Evolutionary conservation across 192 early-diverging fungal genomes (phyloP).

Genomic region (Funneliformis geosporum): DNA sequence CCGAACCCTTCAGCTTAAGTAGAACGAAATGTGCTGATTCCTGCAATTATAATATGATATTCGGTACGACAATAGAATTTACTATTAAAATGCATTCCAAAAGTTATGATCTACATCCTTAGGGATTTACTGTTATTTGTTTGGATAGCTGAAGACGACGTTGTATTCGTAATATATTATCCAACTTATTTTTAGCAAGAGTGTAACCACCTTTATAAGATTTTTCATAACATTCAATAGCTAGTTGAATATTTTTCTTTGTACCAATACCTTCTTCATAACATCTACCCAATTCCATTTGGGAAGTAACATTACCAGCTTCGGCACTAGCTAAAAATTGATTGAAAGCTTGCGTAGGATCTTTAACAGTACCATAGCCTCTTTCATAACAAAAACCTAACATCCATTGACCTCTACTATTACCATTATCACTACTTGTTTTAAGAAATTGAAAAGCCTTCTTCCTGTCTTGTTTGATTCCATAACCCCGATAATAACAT

Average conservation of each 20-base stretch:
- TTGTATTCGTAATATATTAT: not conserved
- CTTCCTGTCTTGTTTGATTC: not conserved
- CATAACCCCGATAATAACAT: not conserved
- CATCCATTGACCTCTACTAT: constrained; percentile 2
- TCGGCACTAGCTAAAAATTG: constrained; percentile 41
- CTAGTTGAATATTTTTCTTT: constrained; percentile 42
- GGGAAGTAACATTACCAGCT: constrained; percentile 66
- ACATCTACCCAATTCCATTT: constrained; percentile 73
- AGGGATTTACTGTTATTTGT: too few species aligned
- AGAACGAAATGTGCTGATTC: too few species aligned
- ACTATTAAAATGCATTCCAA: too few species aligned
- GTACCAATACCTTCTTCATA: constrained; percentile 69
- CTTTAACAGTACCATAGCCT: not conserved
- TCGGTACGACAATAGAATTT: too few species aligned
- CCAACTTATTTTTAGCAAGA: constrained; percentile 40
- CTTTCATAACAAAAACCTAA: constrained; percentile 9
- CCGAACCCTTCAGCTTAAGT: too few species aligned
- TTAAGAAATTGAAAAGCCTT: constrained; percentile 2
- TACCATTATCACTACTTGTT: not conserved
- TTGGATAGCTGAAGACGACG: not conserved
- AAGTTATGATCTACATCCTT: too few species aligned
- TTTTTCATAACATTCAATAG: constrained; percentile 59
- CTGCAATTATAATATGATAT: too few species aligned
- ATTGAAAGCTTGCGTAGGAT: not conserved
- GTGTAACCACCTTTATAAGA: constrained; percentile 53